Base-by-base conservation (phyloP, 306 rosid species). In the Cucumis cinereus region DNA sequence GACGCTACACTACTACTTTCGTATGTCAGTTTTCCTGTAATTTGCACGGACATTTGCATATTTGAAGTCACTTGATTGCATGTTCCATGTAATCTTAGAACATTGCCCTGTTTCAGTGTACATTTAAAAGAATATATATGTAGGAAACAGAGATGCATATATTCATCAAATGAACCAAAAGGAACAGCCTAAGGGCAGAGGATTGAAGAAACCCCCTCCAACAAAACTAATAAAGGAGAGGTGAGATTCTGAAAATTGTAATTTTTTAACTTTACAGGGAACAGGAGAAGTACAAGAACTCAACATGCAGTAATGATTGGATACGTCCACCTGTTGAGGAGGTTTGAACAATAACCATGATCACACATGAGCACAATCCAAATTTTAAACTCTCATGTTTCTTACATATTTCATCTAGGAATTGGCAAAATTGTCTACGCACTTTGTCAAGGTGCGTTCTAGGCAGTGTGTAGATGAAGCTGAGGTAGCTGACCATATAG, bases 391-490 rank as follows among this genome's bases (percentile, higher is more conserved):
- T 7, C 40, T 81, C 58, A 19, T 70, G 15, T 82, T 30, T 53
- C 24, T 77, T 24, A 30, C 68, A 59, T 58, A 11, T 79, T 73
- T 76, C 78, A 54, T 75, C 77, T 86, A 94, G 98, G 86, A 81
- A 64, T 81, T 91, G 79, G 98, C 97, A 61, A 91, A 88, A 73
- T 72, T 94, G 79, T 80, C 90, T 12, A 87, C 93, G 72, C 91
- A 88, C 79, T 90, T 90, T 73, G 57, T 57, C 64, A 91, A 86
- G 83, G 92, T 90, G 69, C 96, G 87, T 77, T 94, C 96, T 81
- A 90, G 98, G 87, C 97, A 80, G 81, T 91, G 98, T 77, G 84
- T 86, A 60, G 98, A 94, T 75, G 98, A 94, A 83, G 94, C 97
- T 78, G 98, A 93, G 84, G 80, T 91, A 75, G 94, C 98, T 67